Evolutionary conservation across 1,284 basidiomycete genomes (phyloP).

Genomic region (Ustilago vetiveriae): DNA sequence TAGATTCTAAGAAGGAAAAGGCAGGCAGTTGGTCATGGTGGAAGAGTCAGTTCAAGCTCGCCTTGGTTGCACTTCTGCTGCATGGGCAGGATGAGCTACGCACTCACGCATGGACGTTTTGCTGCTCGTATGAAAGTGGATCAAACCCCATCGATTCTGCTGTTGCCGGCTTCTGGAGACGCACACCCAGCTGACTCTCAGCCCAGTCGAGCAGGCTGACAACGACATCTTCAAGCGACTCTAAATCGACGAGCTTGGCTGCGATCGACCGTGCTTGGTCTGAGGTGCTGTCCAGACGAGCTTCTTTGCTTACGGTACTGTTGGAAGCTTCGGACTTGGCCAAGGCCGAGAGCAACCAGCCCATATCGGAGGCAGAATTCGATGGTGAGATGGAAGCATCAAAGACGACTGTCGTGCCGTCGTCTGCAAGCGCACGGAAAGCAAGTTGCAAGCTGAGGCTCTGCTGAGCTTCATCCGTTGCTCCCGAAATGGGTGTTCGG

Average conservation of each 20-base stretch:
- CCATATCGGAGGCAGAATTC: slow-evolving; percentile 1
- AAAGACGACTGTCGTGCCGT: slow-evolving; percentile 11
- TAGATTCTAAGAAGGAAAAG: slow-evolving; percentile 72
- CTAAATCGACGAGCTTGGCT: slow-evolving; percentile 13
- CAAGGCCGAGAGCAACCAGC: slow-evolving; percentile 28
- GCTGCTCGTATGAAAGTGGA: slow-evolving; percentile 57
- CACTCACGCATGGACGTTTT: slow-evolving; percentile 65
- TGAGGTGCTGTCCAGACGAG: slow-evolving; percentile 20
- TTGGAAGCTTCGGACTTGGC: not conserved
- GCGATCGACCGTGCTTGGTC: slow-evolving; percentile 17
- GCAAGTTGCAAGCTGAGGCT: slow-evolving; percentile 26
- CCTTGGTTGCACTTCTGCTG: not conserved
- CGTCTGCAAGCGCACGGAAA: slow-evolving; percentile 19
- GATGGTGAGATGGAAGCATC: slow-evolving; percentile 27
- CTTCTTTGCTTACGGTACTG: not conserved
- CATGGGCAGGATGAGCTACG: slow-evolving; percentile 9
- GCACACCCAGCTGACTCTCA: slow-evolving; percentile 16
- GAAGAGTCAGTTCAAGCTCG: slow-evolving; percentile 5
- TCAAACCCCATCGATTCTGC: slow-evolving; percentile 15
- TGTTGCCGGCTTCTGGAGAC: slow-evolving; percentile 16
- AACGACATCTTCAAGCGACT: slow-evolving; percentile 37
- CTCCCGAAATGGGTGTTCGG: slow-evolving; percentile 16
- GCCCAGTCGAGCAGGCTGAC: slow-evolving; percentile 27
- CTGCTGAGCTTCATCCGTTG: slow-evolving; percentile 16
- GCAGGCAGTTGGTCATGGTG: not conserved